A percentile compares a stretch with the other conserved stretches of the same genome.
Evolutionary conservation across 495 filamentous ascomycete genomes (phyloP).

Genomic region (Lepraria neglecta): DNA sequence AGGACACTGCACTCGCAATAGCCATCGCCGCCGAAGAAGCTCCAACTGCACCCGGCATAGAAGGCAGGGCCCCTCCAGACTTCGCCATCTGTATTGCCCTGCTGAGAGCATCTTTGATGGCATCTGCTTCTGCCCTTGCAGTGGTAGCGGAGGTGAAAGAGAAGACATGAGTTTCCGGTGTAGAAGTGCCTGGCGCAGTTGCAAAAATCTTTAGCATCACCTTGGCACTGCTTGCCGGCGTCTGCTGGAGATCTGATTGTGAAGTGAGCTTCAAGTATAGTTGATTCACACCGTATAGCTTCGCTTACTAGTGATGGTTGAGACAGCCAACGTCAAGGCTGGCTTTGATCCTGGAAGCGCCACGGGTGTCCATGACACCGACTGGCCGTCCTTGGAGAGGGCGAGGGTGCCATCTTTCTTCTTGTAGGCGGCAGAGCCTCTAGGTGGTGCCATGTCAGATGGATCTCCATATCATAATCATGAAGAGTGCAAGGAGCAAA

Average conservation of each 20-base stretch:
- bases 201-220: conserved; percentile 86
- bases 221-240: conserved; percentile 71
- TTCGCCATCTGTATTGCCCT: conserved; percentile 65
- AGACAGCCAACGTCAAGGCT: conserved; percentile 60
- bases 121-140: conserved; percentile 75
- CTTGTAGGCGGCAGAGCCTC: conserved; percentile 76
- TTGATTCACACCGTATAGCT: conserved; percentile 14
- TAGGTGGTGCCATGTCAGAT: conserved; percentile 50
- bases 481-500: not conserved
- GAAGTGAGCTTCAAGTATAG: conserved; percentile 7
- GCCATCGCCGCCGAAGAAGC: conserved; percentile 50
- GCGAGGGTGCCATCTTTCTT: conserved; percentile 89
- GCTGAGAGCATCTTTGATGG: conserved; percentile 76
- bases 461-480: conserved; percentile 21
- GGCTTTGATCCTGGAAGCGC: conserved; percentile 48
- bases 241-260: conserved; percentile 78
- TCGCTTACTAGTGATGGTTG: conserved; percentile 68
- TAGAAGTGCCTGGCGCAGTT: conserved; percentile 49
- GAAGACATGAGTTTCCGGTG: conserved; percentile 70
- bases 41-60: conserved; percentile 38
- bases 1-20: conserved; percentile 50
- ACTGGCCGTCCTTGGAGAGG: conserved; percentile 59
- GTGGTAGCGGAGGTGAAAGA: conserved; percentile 71
- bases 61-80: conserved; percentile 40
- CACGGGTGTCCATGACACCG: conserved; percentile 73